These are phyloP conservation scores for Lanmaoa rubissima DNA, from an alignment of 768 basidiomycete species.

Conservation along the genomic window DNA sequence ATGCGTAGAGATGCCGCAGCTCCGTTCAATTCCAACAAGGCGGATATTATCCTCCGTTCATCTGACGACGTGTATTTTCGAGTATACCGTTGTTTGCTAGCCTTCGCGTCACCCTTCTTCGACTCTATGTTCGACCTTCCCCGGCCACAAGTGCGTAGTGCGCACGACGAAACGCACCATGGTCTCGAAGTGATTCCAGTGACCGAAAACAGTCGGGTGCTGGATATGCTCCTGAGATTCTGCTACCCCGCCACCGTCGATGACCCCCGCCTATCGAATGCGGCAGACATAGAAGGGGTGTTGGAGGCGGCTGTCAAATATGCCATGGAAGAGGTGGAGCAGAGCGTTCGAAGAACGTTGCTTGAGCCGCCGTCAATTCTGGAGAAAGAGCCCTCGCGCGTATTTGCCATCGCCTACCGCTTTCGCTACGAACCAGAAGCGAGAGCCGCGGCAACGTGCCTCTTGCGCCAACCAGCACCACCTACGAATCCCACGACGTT, in stretches of 20 bases:
- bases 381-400: slow-evolving; percentile 25
- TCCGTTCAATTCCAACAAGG: slow-evolving; percentile 48
- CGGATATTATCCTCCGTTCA: slow-evolving; percentile 51
- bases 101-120: slow-evolving; percentile 31
- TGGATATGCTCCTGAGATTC: slow-evolving; percentile 35
- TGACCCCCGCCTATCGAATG: slow-evolving; percentile 17
- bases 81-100: slow-evolving; percentile 27
- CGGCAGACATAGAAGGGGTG: slow-evolving; percentile 21
- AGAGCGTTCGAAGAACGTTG: slow-evolving; percentile 24
- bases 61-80: slow-evolving; percentile 38
- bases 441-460: slow-evolving; percentile 26
- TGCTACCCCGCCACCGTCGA: slow-evolving; percentile 34
- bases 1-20: slow-evolving; percentile 25
- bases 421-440: slow-evolving; percentile 32
- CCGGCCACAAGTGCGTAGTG: slow-evolving; percentile 8
- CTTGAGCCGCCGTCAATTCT: slow-evolving; percentile 28
- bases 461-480: slow-evolving; percentile 22
- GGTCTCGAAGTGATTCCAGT: slow-evolving; percentile 30
- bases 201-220: slow-evolving; percentile 24
- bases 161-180: slow-evolving; percentile 11
- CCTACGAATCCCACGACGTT: neutral
- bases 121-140: slow-evolving; percentile 34
- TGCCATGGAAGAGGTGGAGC: slow-evolving; percentile 28
- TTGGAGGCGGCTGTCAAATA: slow-evolving; percentile 33
- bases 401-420: slow-evolving; percentile 37